A percentile compares a stretch with the other conserved stretches of the same genome.
Evolutionary conservation across 331 rosid genomes (phyloP).

Genomic region (Acacia concinna): DNA sequence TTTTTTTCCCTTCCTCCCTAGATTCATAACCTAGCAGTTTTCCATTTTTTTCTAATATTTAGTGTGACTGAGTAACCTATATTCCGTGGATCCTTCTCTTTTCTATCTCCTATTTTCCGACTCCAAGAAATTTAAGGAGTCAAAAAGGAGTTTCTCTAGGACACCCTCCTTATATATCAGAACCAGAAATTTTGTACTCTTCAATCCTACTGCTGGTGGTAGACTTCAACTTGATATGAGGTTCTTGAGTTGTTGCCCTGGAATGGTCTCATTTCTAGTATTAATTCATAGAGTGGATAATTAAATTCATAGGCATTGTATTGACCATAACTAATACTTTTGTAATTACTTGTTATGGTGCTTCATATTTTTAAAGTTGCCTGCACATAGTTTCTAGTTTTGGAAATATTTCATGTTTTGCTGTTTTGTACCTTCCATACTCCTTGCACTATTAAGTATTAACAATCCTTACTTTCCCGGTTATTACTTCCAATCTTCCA

Average conservation of each 20-base stretch:
- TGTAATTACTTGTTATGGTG: too few species aligned
- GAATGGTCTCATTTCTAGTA: background rate
- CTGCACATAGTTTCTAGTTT: too few species aligned
- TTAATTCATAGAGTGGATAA: background rate
- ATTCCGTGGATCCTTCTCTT: background rate
- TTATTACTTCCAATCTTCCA: background rate
- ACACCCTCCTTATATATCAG: background rate
- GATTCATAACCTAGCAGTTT: background rate
- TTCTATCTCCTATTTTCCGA: background rate
- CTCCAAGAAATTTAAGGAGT: background rate
- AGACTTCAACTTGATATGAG: background rate
- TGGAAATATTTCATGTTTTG: too few species aligned
- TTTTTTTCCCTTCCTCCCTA: background rate
- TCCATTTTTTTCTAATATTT: background rate
- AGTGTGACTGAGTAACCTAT: background rate
- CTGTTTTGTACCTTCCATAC: background rate
- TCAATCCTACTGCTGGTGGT: background rate
- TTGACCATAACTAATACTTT: background rate
- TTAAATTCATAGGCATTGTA: background rate
- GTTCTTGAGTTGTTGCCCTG: background rate
- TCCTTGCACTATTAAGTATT: slow-evolving; percentile 1
- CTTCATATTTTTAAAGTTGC: too few species aligned
- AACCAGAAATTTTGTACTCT: background rate
- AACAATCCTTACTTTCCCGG: background rate
- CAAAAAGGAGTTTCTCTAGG: background rate